Evolutionary conservation across 2,329 filamentous ascomycete genomes (phyloP).

Genomic region (Sporothrix dimorphospora): DNA sequence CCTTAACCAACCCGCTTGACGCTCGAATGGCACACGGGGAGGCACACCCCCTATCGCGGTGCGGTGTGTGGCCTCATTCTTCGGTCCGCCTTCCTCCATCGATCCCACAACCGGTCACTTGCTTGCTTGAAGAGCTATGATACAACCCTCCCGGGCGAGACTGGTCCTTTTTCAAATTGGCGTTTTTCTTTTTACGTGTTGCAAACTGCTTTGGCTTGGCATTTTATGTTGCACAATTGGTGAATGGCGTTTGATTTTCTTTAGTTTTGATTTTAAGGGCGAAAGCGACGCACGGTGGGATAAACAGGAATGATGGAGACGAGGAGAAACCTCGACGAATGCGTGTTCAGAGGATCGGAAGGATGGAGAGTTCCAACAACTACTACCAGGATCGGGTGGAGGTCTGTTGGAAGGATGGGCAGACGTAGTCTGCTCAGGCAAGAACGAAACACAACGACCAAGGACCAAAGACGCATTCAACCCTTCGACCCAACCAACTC

Average conservation of each 20-base stretch:
- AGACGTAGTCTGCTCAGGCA: no score
- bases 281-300: background rate
- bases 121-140: background rate
- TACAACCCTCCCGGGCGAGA: background rate
- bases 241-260: constrained; percentile 2
- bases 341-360: background rate
- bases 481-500: background rate
- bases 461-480: background rate
- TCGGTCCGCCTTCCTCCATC: background rate
- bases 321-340: background rate
- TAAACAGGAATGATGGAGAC: background rate
- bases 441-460: background rate
- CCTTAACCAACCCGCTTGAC: background rate
- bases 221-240: background rate
- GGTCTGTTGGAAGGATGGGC: background rate
- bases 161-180: background rate
- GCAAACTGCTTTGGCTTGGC: background rate
- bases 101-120: background rate
- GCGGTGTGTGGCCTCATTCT: background rate
- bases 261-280: background rate
- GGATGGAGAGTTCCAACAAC: background rate
- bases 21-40: background rate
- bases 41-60: background rate
- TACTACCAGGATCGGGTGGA: background rate
- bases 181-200: background rate